Percentiles rank a stretch among this genome's conserved stretches.
Conservation (phyloP, 208 protist genomes). For the Novymonas esmeraldas region DNA sequence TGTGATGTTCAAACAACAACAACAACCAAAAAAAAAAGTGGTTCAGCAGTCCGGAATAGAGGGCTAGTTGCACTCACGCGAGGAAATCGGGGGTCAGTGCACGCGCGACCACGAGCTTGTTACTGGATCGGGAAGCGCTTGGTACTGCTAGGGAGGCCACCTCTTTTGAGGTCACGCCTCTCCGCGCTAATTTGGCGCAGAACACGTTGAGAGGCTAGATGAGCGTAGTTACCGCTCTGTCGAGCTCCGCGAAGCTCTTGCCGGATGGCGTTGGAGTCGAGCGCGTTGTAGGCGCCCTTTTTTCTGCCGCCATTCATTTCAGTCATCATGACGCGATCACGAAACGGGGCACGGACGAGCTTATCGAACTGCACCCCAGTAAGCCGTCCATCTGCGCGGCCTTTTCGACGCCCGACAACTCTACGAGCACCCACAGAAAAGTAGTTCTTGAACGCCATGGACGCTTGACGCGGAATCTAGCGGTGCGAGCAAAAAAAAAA, state of each 20-base stretch:
- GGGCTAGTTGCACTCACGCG: too few relatives aligned
- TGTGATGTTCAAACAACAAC: too few relatives aligned
- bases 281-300: constrained; percentile 24
- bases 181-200: constrained; percentile 38
- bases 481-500: background rate
- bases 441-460: constrained; percentile 61
- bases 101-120: background rate
- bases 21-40: background rate
- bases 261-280: constrained; percentile 29
- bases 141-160: background rate
- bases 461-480: background rate
- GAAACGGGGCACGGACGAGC: constrained; percentile 42
- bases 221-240: constrained; percentile 16
- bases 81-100: too few relatives aligned
- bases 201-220: constrained; percentile 28
- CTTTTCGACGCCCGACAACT: constrained; percentile 26
- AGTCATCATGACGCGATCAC: constrained; percentile 27
- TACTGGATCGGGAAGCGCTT: constrained; percentile 18
- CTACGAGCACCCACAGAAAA: constrained; percentile 32
- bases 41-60: too few relatives aligned
- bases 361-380: constrained; percentile 35
- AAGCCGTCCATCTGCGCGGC: constrained; percentile 38
- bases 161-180: background rate
- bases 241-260: constrained; percentile 13
- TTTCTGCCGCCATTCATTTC: constrained; percentile 4